Conservation (phyloP, 106 monocot genomes). For the Hemerocallis citrina region DNA sequence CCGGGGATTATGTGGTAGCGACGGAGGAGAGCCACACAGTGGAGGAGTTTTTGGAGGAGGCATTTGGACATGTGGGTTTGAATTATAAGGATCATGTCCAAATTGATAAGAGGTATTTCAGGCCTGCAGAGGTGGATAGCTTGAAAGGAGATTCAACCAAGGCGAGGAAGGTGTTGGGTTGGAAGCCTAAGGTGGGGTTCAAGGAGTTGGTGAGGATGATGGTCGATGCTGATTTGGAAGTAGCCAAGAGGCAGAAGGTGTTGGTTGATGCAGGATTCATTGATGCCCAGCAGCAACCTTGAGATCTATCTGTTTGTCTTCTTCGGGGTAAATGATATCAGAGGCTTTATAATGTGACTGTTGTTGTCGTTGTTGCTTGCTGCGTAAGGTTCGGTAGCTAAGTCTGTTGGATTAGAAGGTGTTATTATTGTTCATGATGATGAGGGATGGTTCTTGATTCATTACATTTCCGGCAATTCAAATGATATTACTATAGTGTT, state of each 20-base stretch:
- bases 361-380: neutral
- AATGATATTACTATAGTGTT: neutral
- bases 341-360: neutral
- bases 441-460: neutral
- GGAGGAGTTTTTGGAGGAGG: conserved; percentile 77
- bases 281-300: conserved; percentile 79
- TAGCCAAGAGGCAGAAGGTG: conserved; percentile 88
- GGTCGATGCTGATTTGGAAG: conserved; percentile 72
- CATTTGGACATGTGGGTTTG: conserved; percentile 71
- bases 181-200: conserved; percentile 93
- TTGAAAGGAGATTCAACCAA: conserved; percentile 81
- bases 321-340: neutral
- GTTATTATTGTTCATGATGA: too few species aligned
- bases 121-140: conserved; percentile 91
- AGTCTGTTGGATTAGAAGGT: neutral
- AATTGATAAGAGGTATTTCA: conserved; percentile 84
- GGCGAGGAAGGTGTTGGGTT: conserved; percentile 60
- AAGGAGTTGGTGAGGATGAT: conserved; percentile 86
- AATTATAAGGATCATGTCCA: conserved; percentile 94
- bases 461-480: neutral
- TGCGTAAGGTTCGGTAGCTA: neutral
- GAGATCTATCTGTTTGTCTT: neutral
- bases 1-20: conserved; percentile 87
- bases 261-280: conserved; percentile 80
- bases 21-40: conserved; percentile 93